Percentiles rank a stretch among this genome's conserved stretches.
Conservation (phyloP, 768 basidiomycete species). For the Serendipita vermifera region DNA sequence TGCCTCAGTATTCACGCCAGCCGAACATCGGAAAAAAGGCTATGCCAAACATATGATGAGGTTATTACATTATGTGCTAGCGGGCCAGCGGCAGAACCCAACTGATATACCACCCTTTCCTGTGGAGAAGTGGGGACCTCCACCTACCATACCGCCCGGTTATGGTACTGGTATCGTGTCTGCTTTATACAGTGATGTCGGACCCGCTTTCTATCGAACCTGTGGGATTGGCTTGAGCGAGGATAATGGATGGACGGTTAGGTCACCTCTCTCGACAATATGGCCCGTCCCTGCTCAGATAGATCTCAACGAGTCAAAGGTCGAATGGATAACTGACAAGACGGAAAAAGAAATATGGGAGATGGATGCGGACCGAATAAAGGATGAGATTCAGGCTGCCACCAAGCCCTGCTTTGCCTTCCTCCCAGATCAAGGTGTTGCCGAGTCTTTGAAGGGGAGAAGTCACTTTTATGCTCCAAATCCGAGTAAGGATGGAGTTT, state of each 20-base stretch:
- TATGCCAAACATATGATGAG: slow-evolving; percentile 54
- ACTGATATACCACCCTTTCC: slow-evolving; percentile 28
- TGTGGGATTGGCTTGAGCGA: slow-evolving; percentile 26
- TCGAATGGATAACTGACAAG: slow-evolving; percentile 26
- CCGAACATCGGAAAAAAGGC: slow-evolving; percentile 36
- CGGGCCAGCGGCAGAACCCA: slow-evolving; percentile 20
- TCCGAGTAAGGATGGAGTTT: slow-evolving; percentile 15
- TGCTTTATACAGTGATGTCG: slow-evolving; percentile 42
- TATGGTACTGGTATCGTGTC: slow-evolving; percentile 35
- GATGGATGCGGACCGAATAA: slow-evolving; percentile 29
- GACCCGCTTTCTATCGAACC: slow-evolving; percentile 31
- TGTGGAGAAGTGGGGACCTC: slow-evolving; percentile 28
- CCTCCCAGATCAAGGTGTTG: slow-evolving; percentile 34
- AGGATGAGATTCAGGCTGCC: slow-evolving; percentile 14
- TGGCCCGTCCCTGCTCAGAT: slow-evolving; percentile 25
- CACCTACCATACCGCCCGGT: slow-evolving; percentile 26
- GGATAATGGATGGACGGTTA: slow-evolving; percentile 33
- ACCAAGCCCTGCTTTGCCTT: slow-evolving; percentile 24
- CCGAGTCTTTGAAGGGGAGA: slow-evolving; percentile 27
- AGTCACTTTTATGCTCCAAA: slow-evolving; percentile 12
- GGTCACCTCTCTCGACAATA: slow-evolving; percentile 27
- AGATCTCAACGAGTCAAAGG: not conserved
- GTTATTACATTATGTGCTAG: slow-evolving; percentile 45
- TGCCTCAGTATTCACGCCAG: slow-evolving; percentile 45
- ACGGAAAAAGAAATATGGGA: slow-evolving; percentile 29